A percentile compares a stretch with the other conserved stretches of the same genome.
These are phyloP conservation scores for Botryotinia convoluta DNA, from an alignment of 2,329 filamentous ascomycete species.

Conservation along the genomic window DNA sequence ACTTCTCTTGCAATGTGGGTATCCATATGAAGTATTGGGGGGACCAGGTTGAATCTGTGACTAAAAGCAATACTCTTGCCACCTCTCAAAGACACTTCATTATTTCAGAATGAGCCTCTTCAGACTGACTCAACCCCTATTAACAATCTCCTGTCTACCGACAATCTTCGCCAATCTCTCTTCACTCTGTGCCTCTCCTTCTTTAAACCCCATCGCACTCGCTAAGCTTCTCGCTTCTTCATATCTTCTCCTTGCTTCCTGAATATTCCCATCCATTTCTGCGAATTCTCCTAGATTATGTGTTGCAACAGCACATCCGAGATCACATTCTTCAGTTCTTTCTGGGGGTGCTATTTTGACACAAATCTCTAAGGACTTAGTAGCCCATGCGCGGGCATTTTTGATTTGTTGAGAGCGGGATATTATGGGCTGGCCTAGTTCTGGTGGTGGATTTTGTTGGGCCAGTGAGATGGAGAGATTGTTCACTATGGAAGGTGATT, in stretches of 20 bases:
- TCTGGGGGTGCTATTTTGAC: conserved; percentile 62
- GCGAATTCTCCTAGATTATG: conserved; percentile 85
- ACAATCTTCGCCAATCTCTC: conserved; percentile 45
- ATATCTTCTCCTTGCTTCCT: conserved; percentile 66
- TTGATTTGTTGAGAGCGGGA: conserved; percentile 62
- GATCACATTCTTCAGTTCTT: conserved; percentile 75
- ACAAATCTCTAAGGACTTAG: conserved; percentile 69
- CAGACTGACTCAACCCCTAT: neutral
- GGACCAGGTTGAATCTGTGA: neutral
- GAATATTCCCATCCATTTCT: conserved; percentile 65
- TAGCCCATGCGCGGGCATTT: conserved; percentile 74
- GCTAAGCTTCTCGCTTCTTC: conserved; percentile 64
- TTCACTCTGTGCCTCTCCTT: conserved; percentile 53
- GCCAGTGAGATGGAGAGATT: conserved; percentile 73
- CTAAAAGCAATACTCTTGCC: neutral
- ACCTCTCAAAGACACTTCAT: neutral
- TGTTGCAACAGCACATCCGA: conserved; percentile 78
- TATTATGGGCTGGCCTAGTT: conserved; percentile 41
- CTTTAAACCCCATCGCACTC: conserved; percentile 50
- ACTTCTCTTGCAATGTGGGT: neutral
- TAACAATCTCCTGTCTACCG: neutral
- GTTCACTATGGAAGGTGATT: conserved; percentile 57
- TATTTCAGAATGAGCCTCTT: neutral
- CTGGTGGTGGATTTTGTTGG: conserved; percentile 43
- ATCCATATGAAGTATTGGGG: neutral